Evolutionary conservation across 1,139 yeast genomes (phyloP), one percentile per base, ranked within the genome.

Genomic region (Saccharomyces hybrid): DNA sequence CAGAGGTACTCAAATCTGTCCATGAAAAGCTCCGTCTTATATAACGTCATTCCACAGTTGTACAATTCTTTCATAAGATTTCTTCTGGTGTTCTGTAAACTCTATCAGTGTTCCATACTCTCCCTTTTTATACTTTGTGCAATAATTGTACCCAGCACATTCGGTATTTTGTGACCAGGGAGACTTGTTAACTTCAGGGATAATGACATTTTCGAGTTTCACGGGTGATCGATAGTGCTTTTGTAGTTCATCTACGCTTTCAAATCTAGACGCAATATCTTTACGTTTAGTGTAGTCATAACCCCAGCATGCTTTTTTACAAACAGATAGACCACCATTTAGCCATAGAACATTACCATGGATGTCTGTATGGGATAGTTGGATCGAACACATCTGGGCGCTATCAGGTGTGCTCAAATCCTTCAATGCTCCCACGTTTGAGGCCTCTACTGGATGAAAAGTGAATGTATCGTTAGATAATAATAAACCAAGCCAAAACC

Each of bases 401-500:
- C 38, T 19, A 4, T 26, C 47, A 4, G 19, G 27, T n/a, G 27
- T 46, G 27, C 27, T 42, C 42, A 14, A 23, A 19, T 31, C 42
- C 48, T 25, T 19, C 31, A 51, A 50, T 14, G 2, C 32, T 7
- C 56, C 56, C 19, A 51, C 31, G 8, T 49, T 54, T 5, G 54
- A 50, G 5, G 56, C 56, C 11, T 42, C 49, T 25, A 50, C 31
- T 14, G 47, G 50, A 48, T 53, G 42, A 23, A 55, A 51, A 16
- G 25, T 42, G 47, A 49, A 55, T 2, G 28, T 41, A 7, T 41
- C 47, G 47, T 50, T 53, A 14, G 48, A 42, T 26, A 50, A 8
- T 2, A 54, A 71, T 50, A 78, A 65, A 1, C 80, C 78, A 8
- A 80, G 59, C 84, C 84, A 81, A 61, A 79, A 80, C 63, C 78